Evolutionary conservation across 1,284 basidiomycete species (phyloP), one percentile per base, ranked within the genome.

Genomic region (Macrocystidia cucumis): DNA sequence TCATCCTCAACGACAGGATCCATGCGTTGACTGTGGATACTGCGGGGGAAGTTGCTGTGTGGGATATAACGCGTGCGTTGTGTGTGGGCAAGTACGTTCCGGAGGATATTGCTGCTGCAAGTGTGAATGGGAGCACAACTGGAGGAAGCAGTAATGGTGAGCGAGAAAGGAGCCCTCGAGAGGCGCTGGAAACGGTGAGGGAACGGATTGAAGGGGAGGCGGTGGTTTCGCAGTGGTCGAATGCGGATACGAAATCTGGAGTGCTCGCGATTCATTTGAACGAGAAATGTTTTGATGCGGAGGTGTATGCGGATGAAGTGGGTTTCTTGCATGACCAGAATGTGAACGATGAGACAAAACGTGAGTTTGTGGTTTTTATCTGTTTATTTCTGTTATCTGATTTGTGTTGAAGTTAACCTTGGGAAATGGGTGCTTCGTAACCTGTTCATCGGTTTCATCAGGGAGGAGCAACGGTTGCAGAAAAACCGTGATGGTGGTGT

Each of bases 21-120:
- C 93, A 98, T 54, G 91, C 85, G 3, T 61, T 99, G 35, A 91
- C 91, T 0, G 81, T 97, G 25, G 87, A 98, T 55, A 92, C 91
- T 0, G 65, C 71, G 0, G 88, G 89, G 6, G 78, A 85, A 44
- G 81, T 98, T 3, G 85, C 84, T 1, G 75, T 93, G 2, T 98
- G 96, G 95, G 88, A 98, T 60, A 78, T 98, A 36, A 69, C 95
- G 11, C 69, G 78, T 0, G 81, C 86, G 1, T 44, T 65, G 1
- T 98, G 93, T 56, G 57, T 85, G 1, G 95, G 95, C 2, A 61
- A 69, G 30, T 92, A 79, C 55, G 46, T 58, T 5, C 63, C 65
- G 7, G 72, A 74, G 19, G 88, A 91, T 38, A 74, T 92, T 8
- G 71, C 70, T 12, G 72, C 71, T 31, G 57, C 57, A 9, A 69